phyloP scores from a whole-genome alignment of 495 filamentous ascomycete species.

The Lasiosphaeria hispida region DNA sequence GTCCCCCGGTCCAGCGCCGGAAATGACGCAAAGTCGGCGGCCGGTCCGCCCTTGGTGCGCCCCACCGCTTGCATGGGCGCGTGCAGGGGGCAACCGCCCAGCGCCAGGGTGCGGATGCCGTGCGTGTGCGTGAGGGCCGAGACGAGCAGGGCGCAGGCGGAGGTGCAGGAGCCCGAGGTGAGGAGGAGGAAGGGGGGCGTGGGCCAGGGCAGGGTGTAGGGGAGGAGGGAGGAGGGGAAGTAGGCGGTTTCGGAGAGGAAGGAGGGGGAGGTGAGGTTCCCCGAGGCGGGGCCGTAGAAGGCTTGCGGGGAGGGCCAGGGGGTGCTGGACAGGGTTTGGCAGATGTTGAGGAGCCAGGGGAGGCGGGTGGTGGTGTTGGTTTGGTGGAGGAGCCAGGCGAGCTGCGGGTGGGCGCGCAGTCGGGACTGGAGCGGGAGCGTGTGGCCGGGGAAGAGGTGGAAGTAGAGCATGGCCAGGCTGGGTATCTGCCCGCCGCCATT shows the following conservation, averaged over 20 bases:
- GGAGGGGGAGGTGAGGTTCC: neutral
- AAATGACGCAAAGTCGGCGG: neutral
- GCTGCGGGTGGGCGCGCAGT: slow-evolving; percentile 20
- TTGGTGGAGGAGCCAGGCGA: slow-evolving; percentile 11
- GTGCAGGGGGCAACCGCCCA: slow-evolving; percentile 57
- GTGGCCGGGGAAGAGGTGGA: slow-evolving; percentile 36
- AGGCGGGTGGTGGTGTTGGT: neutral
- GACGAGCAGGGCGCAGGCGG: slow-evolving; percentile 60
- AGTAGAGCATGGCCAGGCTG: slow-evolving; percentile 34
- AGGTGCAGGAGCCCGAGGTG: slow-evolving; percentile 63
- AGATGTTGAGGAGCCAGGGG: neutral
- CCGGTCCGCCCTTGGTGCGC: slow-evolving; percentile 54
- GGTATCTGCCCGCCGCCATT: slow-evolving; percentile 50
- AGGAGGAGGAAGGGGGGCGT: slow-evolving; percentile 37
- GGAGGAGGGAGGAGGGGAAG: neutral
- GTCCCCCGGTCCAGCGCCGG: too few species aligned
- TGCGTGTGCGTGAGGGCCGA: slow-evolving; percentile 55
- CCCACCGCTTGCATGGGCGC: slow-evolving; percentile 64
- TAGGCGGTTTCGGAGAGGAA: neutral
- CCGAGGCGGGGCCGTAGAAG: slow-evolving; percentile 13
- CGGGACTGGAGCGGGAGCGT: slow-evolving; percentile 18
- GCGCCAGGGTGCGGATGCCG: slow-evolving; percentile 56
- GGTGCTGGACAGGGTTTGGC: neutral
- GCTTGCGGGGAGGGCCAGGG: neutral
- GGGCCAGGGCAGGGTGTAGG: slow-evolving; percentile 15